phyloP scores from a whole-genome alignment of 2,329 filamentous ascomycete genomes.

The Coniochaeta sp. region DNA sequence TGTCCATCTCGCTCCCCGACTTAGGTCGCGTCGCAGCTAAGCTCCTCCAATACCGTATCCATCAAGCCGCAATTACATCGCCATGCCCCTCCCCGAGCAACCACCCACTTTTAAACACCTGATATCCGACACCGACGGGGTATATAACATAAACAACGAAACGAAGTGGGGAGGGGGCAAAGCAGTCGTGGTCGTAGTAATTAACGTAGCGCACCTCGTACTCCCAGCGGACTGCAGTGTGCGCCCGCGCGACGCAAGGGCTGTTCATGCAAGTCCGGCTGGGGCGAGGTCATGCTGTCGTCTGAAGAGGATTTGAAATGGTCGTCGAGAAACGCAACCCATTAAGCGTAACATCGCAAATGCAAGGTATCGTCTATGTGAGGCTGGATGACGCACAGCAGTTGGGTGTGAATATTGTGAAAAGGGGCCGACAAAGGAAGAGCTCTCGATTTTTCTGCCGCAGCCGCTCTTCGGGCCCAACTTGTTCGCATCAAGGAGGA shows the following conservation, averaged over 20 bases:
- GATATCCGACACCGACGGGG: conserved; percentile 23
- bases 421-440: conserved; percentile 1
- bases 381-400: conserved; percentile 3
- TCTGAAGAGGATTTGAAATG: conserved; percentile 18
- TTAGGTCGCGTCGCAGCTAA: background rate
- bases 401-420: conserved; percentile 5
- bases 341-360: conserved; percentile 27
- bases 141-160: conserved; percentile 33
- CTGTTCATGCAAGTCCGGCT: conserved; percentile 11
- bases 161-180: conserved; percentile 21
- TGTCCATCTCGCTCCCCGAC: conserved; percentile 4
- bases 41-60: background rate
- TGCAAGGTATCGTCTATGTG: conserved; percentile 22
- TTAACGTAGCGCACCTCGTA: conserved; percentile 5
- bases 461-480: conserved; percentile 2
- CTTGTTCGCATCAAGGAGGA: background rate
- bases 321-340: conserved; percentile 22
- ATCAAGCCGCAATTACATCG: conserved; percentile 14
- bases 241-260: background rate
- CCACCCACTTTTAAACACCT: conserved; percentile 19
- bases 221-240: background rate
- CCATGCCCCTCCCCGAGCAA: conserved; percentile 19
- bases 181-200: conserved; percentile 19
- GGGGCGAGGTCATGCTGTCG: conserved; percentile 6
- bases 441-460: conserved; percentile 6